Evolutionary conservation across 768 basidiomycete genomes (phyloP).

Genomic region (Agaricus sinodeliciosus): DNA sequence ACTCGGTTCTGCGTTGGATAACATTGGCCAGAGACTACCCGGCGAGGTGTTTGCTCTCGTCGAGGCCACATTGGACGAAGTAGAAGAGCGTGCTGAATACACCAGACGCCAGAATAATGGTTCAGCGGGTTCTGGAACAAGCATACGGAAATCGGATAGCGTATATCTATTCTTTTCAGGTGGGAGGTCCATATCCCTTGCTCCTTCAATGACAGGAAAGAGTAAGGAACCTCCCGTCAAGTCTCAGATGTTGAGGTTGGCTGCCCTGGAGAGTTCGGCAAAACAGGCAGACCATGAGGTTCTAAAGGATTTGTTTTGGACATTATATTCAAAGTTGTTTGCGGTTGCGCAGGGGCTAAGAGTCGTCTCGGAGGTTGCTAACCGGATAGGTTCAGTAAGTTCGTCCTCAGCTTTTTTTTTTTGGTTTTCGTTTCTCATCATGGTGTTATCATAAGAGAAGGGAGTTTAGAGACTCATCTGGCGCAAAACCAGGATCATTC

Average conservation of each 20-base stretch:
- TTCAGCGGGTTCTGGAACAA: conserved; percentile 27
- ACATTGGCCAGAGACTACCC: conserved; percentile 74
- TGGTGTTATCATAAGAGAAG: conserved; percentile 50
- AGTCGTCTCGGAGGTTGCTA: conserved; percentile 85
- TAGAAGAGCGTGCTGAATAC: conserved; percentile 85
- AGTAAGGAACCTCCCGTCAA: conserved; percentile 29
- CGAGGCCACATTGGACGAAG: conserved; percentile 84
- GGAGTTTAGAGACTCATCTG: conserved; percentile 85
- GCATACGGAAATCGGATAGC: conserved; percentile 38
- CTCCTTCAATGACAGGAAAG: conserved; percentile 11
- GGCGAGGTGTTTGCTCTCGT: conserved; percentile 81
- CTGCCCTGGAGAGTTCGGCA: conserved; percentile 66
- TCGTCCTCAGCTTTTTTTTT: background rate
- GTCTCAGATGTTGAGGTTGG: conserved; percentile 55
- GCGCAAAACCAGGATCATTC: conserved; percentile 65
- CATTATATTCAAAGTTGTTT: conserved; percentile 89
- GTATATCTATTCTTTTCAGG: conserved; percentile 43
- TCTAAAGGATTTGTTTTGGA: conserved; percentile 92
- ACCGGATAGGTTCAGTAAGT: conserved; percentile 86
- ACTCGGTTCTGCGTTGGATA: conserved; percentile 78
- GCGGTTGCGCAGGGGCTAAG: conserved; percentile 90
- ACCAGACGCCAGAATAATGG: conserved; percentile 35
- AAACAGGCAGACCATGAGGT: conserved; percentile 80
- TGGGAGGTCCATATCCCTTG: conserved; percentile 17
- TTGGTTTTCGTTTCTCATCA: conserved; percentile 5